Percentiles rank a stretch among this genome's conserved stretches.
phyloP scores from a whole-genome alignment of 1,284 basidiomycete genomes.

The Malassezia brasiliensis region DNA sequence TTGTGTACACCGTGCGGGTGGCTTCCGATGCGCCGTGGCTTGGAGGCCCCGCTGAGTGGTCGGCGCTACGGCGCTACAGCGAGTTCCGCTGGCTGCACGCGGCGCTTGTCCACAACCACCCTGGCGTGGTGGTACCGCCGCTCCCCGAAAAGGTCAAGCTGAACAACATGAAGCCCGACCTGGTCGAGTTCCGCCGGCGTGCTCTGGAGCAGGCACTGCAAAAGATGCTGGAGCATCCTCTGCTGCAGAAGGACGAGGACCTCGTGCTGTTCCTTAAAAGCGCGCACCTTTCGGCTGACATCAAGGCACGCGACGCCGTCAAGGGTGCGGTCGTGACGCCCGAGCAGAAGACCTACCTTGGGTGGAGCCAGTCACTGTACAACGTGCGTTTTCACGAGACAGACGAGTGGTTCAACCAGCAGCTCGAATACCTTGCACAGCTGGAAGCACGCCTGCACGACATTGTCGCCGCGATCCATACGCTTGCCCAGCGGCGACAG shows the following conservation, averaged over 20 bases:
- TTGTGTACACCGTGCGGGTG: constrained; percentile 51
- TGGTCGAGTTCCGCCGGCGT: constrained; percentile 49
- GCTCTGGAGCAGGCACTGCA: constrained; percentile 49
- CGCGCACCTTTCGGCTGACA: constrained; percentile 49
- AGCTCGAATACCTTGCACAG: constrained; percentile 73
- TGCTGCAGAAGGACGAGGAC: constrained; percentile 50
- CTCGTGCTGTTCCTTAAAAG: constrained; percentile 50
- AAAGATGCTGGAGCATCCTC: constrained; percentile 50
- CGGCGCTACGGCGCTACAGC: constrained; percentile 84
- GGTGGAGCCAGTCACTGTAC: constrained; percentile 23
- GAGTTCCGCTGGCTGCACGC: constrained; percentile 98
- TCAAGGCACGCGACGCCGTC: constrained; percentile 58
- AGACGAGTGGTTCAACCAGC: constrained; percentile 94
- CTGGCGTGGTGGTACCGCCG: constrained; percentile 91
- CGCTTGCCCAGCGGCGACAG: constrained; percentile 67
- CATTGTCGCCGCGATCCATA: constrained; percentile 72
- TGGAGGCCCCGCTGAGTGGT: constrained; percentile 24
- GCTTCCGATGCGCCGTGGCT: constrained; percentile 31
- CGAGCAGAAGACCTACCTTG: constrained; percentile 43
- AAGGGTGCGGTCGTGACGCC: constrained; percentile 42
- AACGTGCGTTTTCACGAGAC: constrained; percentile 82
- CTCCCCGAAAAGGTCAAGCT: constrained; percentile 90
- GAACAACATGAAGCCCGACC: constrained; percentile 49
- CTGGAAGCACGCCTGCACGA: constrained; percentile 79
- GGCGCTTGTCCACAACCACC: constrained; percentile 77